phyloP scores from a whole-genome alignment of 1,284 basidiomycete species.

The Cutaneotrichosporon sp. region DNA sequence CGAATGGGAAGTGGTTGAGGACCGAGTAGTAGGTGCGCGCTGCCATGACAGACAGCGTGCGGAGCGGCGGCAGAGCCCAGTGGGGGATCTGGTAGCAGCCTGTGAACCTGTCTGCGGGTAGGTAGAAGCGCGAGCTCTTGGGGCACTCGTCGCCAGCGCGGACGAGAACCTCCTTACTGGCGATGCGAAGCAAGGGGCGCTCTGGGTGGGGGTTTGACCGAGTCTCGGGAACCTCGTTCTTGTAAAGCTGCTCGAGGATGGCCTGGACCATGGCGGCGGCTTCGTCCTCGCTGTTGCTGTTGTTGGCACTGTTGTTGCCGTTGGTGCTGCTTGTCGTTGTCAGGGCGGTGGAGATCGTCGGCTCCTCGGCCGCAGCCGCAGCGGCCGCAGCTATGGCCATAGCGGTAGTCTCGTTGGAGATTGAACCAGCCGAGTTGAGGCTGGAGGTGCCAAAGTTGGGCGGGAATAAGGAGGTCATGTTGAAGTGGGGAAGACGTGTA shows the following conservation, averaged over 20 bases:
- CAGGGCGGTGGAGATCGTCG: background rate
- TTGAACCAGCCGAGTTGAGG: conserved; percentile 1
- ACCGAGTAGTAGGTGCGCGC: conserved; percentile 52
- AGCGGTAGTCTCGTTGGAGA: conserved; percentile 25
- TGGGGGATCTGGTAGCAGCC: conserved; percentile 56
- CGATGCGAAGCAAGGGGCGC: conserved; percentile 46
- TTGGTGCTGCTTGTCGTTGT: conserved; percentile 12
- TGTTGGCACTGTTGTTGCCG: background rate
- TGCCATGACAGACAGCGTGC: conserved; percentile 53
- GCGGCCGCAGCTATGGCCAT: conserved; percentile 21
- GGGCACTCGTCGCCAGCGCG: conserved; percentile 24
- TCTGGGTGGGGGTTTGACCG: conserved; percentile 49
- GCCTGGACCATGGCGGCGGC: conserved; percentile 27
- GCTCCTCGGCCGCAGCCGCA: conserved; percentile 13
- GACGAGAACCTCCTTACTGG: conserved; percentile 20
- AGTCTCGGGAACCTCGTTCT: conserved; percentile 45
- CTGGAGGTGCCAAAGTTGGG: conserved; percentile 31
- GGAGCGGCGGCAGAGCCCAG: conserved; percentile 54
- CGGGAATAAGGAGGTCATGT: conserved; percentile 39
- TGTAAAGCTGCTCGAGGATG: conserved; percentile 43
- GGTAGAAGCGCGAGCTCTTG: conserved; percentile 26
- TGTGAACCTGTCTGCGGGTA: conserved; percentile 52
- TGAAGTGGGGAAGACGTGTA: conserved; percentile 36
- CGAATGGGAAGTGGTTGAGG: conserved; percentile 54
- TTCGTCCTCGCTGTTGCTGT: conserved; percentile 1